Evolutionary conservation across 106 monocot genomes (phyloP).

Genomic region (Phalaenopsis equestris): DNA sequence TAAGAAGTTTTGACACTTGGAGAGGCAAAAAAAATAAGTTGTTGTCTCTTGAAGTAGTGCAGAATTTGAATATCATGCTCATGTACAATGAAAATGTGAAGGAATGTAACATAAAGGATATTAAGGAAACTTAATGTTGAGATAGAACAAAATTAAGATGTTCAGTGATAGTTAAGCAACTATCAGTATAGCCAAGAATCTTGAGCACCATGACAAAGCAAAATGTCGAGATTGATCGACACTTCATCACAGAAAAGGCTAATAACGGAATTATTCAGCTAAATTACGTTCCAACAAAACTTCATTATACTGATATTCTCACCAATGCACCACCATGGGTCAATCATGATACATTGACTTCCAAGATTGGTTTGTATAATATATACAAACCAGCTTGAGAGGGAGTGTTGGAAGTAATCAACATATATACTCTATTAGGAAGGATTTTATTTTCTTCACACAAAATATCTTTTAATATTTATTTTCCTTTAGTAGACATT

Average conservation of each 20-base stretch:
- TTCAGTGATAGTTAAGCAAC: neutral
- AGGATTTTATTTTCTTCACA: no score
- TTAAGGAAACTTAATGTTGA: no score
- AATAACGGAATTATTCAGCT: neutral
- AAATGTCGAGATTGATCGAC: constrained; percentile 11
- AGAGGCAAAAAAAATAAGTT: no score
- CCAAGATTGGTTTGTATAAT: constrained; percentile 1
- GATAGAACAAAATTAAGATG: neutral
- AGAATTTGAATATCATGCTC: no score
- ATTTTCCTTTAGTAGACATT: no score
- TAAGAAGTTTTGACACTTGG: no score
- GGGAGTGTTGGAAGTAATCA: neutral
- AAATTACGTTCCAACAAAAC: neutral
- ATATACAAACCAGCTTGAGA: constrained; percentile 10
- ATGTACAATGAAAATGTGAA: no score
- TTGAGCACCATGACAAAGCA: constrained; percentile 1
- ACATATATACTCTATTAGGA: no score
- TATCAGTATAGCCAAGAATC: neutral
- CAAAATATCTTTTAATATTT: no score
- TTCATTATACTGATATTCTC: neutral
- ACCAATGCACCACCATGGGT: neutral
- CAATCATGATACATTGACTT: neutral
- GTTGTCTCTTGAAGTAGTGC: no score
- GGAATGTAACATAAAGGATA: no score
- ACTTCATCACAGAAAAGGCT: neutral